Base-by-base conservation (phyloP, 2,329 filamentous ascomycete genomes). In the Chaetomium strumarium region DNA sequence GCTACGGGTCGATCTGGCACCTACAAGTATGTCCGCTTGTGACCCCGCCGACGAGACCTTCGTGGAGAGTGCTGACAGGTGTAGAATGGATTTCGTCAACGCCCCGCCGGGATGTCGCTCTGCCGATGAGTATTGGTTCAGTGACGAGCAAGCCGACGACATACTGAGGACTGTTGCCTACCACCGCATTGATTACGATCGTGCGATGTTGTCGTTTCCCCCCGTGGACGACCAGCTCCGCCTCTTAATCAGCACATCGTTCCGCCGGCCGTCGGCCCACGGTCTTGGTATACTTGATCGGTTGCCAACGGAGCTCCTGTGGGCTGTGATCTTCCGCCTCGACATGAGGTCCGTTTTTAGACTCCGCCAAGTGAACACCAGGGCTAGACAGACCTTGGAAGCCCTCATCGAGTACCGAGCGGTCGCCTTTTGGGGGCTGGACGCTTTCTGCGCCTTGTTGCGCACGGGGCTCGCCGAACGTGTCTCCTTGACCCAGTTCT, bases 321-420 rank as follows among this genome's bases (percentile, higher is more conserved):
- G 64, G 46, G 45, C 66, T n/a, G 46, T 65, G 0, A 52, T 66
- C 11, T 46, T 64, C 17, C 54, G 48, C 41, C 49, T 67, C 9
- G 68, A 70, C 43, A 63, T 70, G 20, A 16, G 52, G n/a, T 65
- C 65, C 20, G 6, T 70, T 16, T 66, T 69, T 46, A 55, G 52
- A 0, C 59, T 71, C 16, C 61, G 67, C 39, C 66, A 69, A 53
- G 52, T 55, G 2, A 67, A 57, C 57, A 31, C 60, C 36, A 37
- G 53, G 44, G 57, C 55, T 13, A 63, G 63, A 53, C 46, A 62
- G 12, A 41, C 20, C 5, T 57, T 67, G n/a, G 54, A 62, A 49
- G 58, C 51, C 46, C 48, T 67, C 13, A 43, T 45, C 14, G 41
- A 67, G 50, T 69, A 68, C 53, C 58, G 50, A 10, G 42, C 55